Conservation (phyloP, 2,329 filamentous ascomycete species). For the Phoma sp. region DNA sequence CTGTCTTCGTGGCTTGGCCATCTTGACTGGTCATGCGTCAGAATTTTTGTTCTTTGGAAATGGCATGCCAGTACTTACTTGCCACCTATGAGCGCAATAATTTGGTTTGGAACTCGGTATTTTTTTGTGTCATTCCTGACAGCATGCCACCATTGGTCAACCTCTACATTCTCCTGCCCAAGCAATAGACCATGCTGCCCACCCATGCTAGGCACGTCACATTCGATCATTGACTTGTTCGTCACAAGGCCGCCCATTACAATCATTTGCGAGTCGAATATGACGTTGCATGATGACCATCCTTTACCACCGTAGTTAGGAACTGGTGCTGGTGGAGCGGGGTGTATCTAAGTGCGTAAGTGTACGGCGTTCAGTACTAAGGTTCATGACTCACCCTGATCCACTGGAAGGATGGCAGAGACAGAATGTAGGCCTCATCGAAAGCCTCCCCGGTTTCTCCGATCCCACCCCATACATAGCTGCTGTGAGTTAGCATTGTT, state of each 20-base stretch:
- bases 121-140: not conserved
- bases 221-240: slow-evolving; percentile 49
- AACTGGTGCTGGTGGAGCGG: not conserved
- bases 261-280: slow-evolving; percentile 62
- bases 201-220: slow-evolving; percentile 57
- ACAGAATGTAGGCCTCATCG: slow-evolving; percentile 65
- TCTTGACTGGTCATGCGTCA: slow-evolving; percentile 26
- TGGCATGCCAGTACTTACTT: not conserved
- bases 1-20: slow-evolving; percentile 60
- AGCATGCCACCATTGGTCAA: not conserved
- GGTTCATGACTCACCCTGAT: slow-evolving; percentile 48
- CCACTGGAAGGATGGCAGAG: slow-evolving; percentile 66
- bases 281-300: slow-evolving; percentile 61
- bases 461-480: slow-evolving; percentile 65
- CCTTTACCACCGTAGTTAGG: slow-evolving; percentile 38
- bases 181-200: slow-evolving; percentile 61
- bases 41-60: not conserved
- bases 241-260: slow-evolving; percentile 59
- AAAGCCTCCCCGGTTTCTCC: slow-evolving; percentile 58
- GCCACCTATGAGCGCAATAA: not conserved
- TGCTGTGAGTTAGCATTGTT: slow-evolving; percentile 27
- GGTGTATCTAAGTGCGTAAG: not conserved
- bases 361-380: not conserved
- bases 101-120: not conserved
- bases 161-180: slow-evolving; percentile 48